phyloP scores from a whole-genome alignment of 805 yeast genomes.

The Zygosaccharomyces gambellarensis region DNA sequence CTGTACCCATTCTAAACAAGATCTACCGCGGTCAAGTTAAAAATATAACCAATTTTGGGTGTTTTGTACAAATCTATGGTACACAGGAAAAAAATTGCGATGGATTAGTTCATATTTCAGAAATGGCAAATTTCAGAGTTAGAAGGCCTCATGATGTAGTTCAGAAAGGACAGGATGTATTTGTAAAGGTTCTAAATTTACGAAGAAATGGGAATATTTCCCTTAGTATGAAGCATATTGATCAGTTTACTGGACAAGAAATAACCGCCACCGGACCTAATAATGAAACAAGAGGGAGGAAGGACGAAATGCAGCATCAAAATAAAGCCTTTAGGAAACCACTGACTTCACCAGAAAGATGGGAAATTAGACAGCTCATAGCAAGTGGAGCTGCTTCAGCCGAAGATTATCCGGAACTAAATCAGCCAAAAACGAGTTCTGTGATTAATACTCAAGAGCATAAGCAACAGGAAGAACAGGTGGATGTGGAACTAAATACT shows the following conservation, averaged over 20 bases:
- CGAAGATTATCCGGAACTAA: constrained; percentile 63
- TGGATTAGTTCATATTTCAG: constrained; percentile 79
- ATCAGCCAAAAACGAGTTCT: constrained; percentile 23
- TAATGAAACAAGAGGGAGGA: constrained; percentile 6
- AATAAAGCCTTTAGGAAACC: constrained; percentile 36
- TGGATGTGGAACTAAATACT: constrained; percentile 68
- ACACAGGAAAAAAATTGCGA: constrained; percentile 33
- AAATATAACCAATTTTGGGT: constrained; percentile 67
- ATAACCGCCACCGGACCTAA: constrained; percentile 2
- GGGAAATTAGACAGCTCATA: constrained; percentile 83
- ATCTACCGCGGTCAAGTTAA: constrained; percentile 60
- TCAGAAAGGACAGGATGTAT: constrained; percentile 54
- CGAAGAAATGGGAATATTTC: constrained; percentile 47
- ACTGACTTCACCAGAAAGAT: constrained; percentile 78
- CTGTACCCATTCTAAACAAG: constrained; percentile 38
- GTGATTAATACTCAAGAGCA: constrained; percentile 17
- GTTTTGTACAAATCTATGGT: constrained; percentile 56
- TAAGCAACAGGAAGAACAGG: constrained; percentile 39
- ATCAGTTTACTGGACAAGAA: constrained; percentile 61
- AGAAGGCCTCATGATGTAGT: constrained; percentile 57
- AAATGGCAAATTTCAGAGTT: constrained; percentile 47
- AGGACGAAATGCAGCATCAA: constrained; percentile 1
- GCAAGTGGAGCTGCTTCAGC: constrained; percentile 71
- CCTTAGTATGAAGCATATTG: constrained; percentile 64
- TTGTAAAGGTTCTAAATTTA: constrained; percentile 50